Evolutionary conservation across 345 rosid genomes (phyloP).

Genomic region (Arabidopsis thaliana): TAIR10.1 NC_003071.7:18152001-18152500

Average conservation of each 20-base stretch:
- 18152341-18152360: slow-evolving; percentile 57
- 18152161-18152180: slow-evolving; percentile 23
- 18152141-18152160: slow-evolving; percentile 25
- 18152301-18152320: slow-evolving; percentile 49
- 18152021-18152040: neutral
- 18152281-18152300: slow-evolving; percentile 41
- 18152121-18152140: neutral
- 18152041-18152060: neutral
- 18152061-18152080: slow-evolving; percentile 24
- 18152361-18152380: slow-evolving; percentile 56
- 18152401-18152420: slow-evolving; percentile 46
- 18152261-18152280: neutral
- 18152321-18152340: slow-evolving; percentile 65
- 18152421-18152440: slow-evolving; percentile 36
- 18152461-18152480: slow-evolving; percentile 31
- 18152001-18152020: neutral
- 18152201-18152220: neutral
- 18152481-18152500: slow-evolving; percentile 13
- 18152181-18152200: neutral
- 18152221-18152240: slow-evolving; percentile 4
- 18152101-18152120: neutral
- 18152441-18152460: slow-evolving; percentile 29
- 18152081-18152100: neutral
- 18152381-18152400: slow-evolving; percentile 49
- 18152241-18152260: slow-evolving; percentile 6